Evolutionary conservation across 208 protist genomes (phyloP).

Genomic region (Wallacemonas sp.): DNA sequence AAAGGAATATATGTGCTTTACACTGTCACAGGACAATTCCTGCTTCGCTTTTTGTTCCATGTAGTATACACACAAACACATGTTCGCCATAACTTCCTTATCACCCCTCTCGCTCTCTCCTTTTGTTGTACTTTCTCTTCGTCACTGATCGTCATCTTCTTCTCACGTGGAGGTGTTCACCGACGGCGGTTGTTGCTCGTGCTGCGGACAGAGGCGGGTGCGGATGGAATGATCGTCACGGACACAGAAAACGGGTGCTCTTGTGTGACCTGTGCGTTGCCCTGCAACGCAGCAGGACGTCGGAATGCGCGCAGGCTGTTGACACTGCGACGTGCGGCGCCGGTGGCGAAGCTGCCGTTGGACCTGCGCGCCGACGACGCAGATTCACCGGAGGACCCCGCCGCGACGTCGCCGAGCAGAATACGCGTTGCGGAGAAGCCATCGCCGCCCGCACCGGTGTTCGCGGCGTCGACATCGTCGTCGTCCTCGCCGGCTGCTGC

Average conservation of each 20-base stretch:
- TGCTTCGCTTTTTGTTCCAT: too few relatives aligned
- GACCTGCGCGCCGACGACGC: neutral
- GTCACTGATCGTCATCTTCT: neutral
- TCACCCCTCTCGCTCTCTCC: neutral
- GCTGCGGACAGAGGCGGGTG: neutral
- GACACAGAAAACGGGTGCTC: slow-evolving; percentile 1
- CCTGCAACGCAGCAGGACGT: neutral
- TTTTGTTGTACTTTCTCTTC: neutral
- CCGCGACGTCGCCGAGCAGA: slow-evolving; percentile 12
- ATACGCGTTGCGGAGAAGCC: neutral
- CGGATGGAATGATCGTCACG: slow-evolving; percentile 15
- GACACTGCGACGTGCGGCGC: neutral
- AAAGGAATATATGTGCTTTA: too few relatives aligned
- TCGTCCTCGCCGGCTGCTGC: neutral
- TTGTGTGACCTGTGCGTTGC: neutral
- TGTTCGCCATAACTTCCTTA: too few relatives aligned
- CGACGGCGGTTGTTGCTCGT: neutral
- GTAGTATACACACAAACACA: too few relatives aligned
- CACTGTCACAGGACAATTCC: too few relatives aligned
- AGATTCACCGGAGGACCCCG: neutral
- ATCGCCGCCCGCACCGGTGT: neutral
- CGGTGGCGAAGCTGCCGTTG: neutral
- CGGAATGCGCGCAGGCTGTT: neutral
- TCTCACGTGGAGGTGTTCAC: neutral
- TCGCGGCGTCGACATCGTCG: slow-evolving; percentile 4